Evolutionary conservation across 108 stramenopile genomes (phyloP), one percentile per base, ranked within the genome.

Genomic region (Craspedostauros australis): DNA sequence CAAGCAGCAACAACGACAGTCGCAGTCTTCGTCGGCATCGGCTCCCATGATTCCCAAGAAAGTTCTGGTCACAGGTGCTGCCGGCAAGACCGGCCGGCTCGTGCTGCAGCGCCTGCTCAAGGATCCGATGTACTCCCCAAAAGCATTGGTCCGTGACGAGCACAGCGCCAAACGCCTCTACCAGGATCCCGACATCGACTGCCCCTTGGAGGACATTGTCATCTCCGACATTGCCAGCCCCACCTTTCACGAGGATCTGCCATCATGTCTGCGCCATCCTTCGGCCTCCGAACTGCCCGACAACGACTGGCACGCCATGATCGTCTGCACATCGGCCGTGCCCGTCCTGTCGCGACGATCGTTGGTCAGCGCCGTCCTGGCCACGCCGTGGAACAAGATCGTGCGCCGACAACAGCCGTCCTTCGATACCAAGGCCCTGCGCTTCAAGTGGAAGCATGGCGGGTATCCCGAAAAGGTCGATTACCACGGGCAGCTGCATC

Each of bases 391-490:
- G 56, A 76, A 76, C 50, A n/a, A n/a, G n/a, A 28, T 79, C 1
- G 20, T 86, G 3, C 52, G 68, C 19, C 45, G 71, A 20, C n/a
- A n/a, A n/a, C 73, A 79, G 46, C 67, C 64, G 26, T 50, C 69
- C 0, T 49, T 86, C n/a, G 75, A 86, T 43, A 69, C 79, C 58
- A 67, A 72, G 43, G 60, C 61, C 12, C 53, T 86, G 46, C 51
- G 49, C 40, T 86, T 81, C 49, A 68, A 68, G 16, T 86, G 74
- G 66, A 74, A 76, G 41, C 47, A 68, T 27, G 68, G 68, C 16
- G 74, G 70, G 47, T 73, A 80, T 54, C 86, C 86, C 1, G 86
- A 88, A 70, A 66, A 64, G 43, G 86, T 88, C 24, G 86, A 88
- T 49, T 88, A 77, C 49, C 26, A 76, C 36, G 86, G 82, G 2